These are phyloP conservation scores for Eustoma russellianum DNA, from an alignment of 257 asterid species.

Conservation along the genomic window DNA sequence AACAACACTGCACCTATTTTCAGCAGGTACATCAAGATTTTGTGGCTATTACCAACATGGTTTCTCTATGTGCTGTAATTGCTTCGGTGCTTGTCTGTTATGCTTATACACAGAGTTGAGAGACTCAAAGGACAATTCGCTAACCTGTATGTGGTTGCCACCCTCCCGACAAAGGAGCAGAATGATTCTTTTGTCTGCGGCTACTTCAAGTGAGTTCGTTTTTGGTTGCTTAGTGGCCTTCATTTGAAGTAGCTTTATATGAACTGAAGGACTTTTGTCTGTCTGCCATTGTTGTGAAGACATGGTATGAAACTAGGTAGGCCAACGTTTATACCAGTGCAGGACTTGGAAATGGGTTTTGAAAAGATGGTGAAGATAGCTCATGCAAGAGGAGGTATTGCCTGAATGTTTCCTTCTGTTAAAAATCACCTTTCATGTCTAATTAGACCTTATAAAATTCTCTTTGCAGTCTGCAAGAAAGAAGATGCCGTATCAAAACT, in stretches of 20 bases:
- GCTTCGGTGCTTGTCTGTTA: slow-evolving; percentile 8
- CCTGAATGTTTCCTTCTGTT: slow-evolving; percentile 2
- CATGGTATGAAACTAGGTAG: slow-evolving; percentile 64
- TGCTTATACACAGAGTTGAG: slow-evolving; percentile 46
- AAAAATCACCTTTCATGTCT: slow-evolving; percentile 7
- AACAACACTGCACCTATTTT: slow-evolving; percentile 29
- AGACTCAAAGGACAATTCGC: slow-evolving; percentile 80
- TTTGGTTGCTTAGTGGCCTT: slow-evolving; percentile 8
- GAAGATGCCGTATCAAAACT: slow-evolving; percentile 69
- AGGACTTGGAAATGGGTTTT: slow-evolving; percentile 84
- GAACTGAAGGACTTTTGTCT: slow-evolving; percentile 15
- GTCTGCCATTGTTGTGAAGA: slow-evolving; percentile 33
- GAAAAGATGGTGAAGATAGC: slow-evolving; percentile 85
- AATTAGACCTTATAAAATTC: slow-evolving; percentile 4
- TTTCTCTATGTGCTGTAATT: background rate
- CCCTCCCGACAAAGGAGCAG: slow-evolving; percentile 74
- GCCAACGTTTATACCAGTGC: slow-evolving; percentile 83
- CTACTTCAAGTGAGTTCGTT: slow-evolving; percentile 69
- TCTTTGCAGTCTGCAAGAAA: slow-evolving; percentile 64
- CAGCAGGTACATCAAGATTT: slow-evolving; percentile 33
- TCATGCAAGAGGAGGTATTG: slow-evolving; percentile 86
- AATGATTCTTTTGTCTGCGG: slow-evolving; percentile 57
- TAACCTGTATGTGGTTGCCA: slow-evolving; percentile 66
- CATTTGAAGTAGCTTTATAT: slow-evolving; percentile 5
- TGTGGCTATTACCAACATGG: slow-evolving; percentile 1